A percentile compares a stretch with the other conserved stretches of the same genome.
Evolutionary conservation across 139 green algal species (phyloP).

Genomic region (Auxenochlorella pyrenoidosa): DNA sequence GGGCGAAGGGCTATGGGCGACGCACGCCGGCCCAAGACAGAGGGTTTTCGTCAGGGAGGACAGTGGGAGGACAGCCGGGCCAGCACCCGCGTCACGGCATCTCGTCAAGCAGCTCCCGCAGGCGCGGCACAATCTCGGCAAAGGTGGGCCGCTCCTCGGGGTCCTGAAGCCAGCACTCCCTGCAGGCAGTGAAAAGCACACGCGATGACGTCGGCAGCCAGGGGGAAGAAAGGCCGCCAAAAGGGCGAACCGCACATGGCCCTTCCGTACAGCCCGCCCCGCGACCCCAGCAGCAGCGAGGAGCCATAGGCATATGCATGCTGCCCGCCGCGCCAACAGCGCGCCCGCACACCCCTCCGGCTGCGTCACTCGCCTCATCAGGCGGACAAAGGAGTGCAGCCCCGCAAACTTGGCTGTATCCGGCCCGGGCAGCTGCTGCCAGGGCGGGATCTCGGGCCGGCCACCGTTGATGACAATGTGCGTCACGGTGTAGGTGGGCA

Average conservation of each 20-base stretch:
- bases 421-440: slow-evolving; percentile 15
- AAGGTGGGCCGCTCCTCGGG: neutral
- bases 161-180: neutral
- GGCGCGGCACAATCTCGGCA: neutral
- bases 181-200: neutral
- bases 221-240: too few relatives aligned
- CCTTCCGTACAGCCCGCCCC: too few relatives aligned
- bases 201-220: too few relatives aligned
- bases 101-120: neutral
- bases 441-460: neutral
- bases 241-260: too few relatives aligned
- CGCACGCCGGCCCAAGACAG: too few relatives aligned
- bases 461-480: neutral
- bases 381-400: slow-evolving; percentile 52
- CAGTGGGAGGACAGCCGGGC: too few relatives aligned
- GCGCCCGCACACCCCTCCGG: too few relatives aligned
- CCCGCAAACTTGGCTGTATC: slow-evolving; percentile 23
- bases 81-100: neutral
- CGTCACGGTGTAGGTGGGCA: neutral
- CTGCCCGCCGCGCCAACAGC: too few relatives aligned
- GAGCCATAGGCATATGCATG: too few relatives aligned
- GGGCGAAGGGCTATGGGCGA: too few relatives aligned
- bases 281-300: too few relatives aligned
- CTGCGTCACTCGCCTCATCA: slow-evolving; percentile 60
- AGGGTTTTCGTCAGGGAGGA: too few relatives aligned